phyloP scores from a whole-genome alignment of 805 yeast species.

The Scheffersomyces stipitis region DNA sequence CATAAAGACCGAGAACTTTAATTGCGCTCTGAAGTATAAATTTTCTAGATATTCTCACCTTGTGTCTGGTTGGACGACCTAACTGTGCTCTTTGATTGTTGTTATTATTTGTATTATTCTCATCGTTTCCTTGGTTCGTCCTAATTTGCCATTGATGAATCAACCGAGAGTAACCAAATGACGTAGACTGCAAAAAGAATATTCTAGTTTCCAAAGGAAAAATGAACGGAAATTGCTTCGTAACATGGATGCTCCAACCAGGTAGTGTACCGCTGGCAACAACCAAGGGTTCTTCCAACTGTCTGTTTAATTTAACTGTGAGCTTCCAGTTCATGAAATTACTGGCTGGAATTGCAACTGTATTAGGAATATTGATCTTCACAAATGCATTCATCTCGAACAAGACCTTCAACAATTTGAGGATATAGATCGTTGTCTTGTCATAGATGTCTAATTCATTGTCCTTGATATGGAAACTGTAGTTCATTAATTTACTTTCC shows the following conservation, averaged over 20 bases:
- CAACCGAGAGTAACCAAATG: slow-evolving; percentile 85
- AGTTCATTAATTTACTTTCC: slow-evolving; percentile 7
- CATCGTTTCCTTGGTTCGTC: slow-evolving; percentile 38
- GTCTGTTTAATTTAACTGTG: slow-evolving; percentile 82
- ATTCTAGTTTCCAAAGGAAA: slow-evolving; percentile 83
- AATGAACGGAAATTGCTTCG: slow-evolving; percentile 73
- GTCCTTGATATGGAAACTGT: slow-evolving; percentile 12
- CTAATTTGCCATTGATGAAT: slow-evolving; percentile 73
- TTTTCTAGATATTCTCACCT: slow-evolving; percentile 72
- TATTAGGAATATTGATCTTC: slow-evolving; percentile 11
- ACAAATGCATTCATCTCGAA: slow-evolving; percentile 38
- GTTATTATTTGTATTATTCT: slow-evolving; percentile 14
- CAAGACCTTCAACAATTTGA: slow-evolving; percentile 50
- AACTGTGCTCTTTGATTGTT: slow-evolving; percentile 41
- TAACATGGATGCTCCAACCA: slow-evolving; percentile 75
- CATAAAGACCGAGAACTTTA: slow-evolving; percentile 73
- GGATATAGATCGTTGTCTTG: slow-evolving; percentile 34
- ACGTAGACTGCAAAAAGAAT: slow-evolving; percentile 77
- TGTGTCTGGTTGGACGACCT: slow-evolving; percentile 78
- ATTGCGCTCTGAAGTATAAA: slow-evolving; percentile 73
- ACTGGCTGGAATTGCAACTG: slow-evolving; percentile 14
- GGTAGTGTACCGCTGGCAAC: slow-evolving; percentile 88
- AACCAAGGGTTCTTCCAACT: slow-evolving; percentile 83
- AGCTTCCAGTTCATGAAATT: slow-evolving; percentile 73
- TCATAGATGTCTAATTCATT: slow-evolving; percentile 24